Evolutionary conservation across 768 basidiomycete species (phyloP).

Genomic region (Fibroporia radiculosa): DNA sequence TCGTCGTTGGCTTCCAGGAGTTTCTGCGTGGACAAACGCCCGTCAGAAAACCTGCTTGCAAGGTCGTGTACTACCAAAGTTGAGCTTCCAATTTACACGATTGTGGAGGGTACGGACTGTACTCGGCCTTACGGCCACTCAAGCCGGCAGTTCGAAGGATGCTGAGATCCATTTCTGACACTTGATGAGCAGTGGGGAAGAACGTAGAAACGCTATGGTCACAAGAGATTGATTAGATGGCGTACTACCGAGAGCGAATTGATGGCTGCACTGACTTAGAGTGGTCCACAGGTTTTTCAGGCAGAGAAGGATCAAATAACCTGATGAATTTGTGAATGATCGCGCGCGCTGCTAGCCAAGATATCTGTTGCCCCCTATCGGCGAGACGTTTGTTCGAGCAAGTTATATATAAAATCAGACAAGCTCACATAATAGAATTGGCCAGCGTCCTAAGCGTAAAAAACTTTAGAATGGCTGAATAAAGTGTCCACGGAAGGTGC

Average conservation of each 20-base stretch:
- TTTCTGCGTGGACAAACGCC: constrained; percentile 66
- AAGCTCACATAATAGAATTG: constrained; percentile 55
- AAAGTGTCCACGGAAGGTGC: not conserved
- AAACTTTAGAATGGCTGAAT: not conserved
- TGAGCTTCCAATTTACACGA: not conserved
- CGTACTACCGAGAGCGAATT: not conserved
- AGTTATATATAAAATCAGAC: too few relatives aligned
- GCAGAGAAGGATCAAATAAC: constrained; percentile 65
- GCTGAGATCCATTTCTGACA: constrained; percentile 49
- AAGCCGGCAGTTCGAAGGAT: constrained; percentile 68
- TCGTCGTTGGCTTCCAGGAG: constrained; percentile 68
- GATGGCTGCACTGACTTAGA: not conserved
- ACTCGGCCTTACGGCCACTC: constrained; percentile 83
- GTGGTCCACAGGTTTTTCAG: constrained; percentile 51
- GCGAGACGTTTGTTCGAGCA: too few relatives aligned
- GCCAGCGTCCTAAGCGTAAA: constrained; percentile 46
- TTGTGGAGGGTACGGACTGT: constrained; percentile 41
- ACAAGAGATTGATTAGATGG: not conserved
- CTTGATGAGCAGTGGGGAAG: constrained; percentile 70
- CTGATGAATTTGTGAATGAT: constrained; percentile 76
- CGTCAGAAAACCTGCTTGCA: constrained; percentile 73
- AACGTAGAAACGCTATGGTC: constrained; percentile 13
- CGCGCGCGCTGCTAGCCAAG: constrained; percentile 79
- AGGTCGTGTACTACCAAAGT: constrained; percentile 58
- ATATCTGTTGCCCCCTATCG: constrained; percentile 77